Evolutionary conservation across 441 rosid genomes (phyloP), one percentile per base, ranked within the genome.

Genomic region (Mallotus repandus): DNA sequence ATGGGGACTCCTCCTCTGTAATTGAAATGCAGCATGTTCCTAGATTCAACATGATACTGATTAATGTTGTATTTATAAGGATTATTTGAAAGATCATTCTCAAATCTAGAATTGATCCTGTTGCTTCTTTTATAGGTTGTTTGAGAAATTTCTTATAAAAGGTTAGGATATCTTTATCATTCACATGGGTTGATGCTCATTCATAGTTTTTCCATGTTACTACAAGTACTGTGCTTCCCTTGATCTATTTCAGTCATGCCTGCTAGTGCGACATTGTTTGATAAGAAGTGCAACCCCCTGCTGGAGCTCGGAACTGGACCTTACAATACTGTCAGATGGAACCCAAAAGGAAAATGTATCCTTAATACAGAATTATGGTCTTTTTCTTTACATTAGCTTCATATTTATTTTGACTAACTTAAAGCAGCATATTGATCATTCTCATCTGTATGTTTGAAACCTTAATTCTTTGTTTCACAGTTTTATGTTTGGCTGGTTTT

Each of bases 321-420:
- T 54, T 95, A 95, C 82, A 92, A 92, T 76, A 89, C 97, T 35
- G 58, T 91, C 80, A 86, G 97, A 65, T 95, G 98, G 99, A 95
- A 95, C 78, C 99, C 98, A 3, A 91, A 91, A 76, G 98, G 98
- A 74, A 92, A 79, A 78, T 80, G 99, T 92, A 89, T 84, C 94
- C 86, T 89, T 84, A 18, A 59, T 18, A 50, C 22, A 50, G 15
- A 52, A 66, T 22, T 53, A 12, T 79, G 19, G 19, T 50, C 18
- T 25, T 62, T 29, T 67, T 72, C 64, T 70, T 35, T 76, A 54
- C 4, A 22, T 32, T 7, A 50, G 25, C 19, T 57, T 53, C 35
- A 1, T 73, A 11, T 19, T 13, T 7, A 38, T 22, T 29, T 58
- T 63, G 61, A 60, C 16, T 62, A 74, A 53, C 66, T 55, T 69